phyloP scores from a whole-genome alignment of 1,284 basidiomycete genomes.

The Golubevia pallescens region DNA sequence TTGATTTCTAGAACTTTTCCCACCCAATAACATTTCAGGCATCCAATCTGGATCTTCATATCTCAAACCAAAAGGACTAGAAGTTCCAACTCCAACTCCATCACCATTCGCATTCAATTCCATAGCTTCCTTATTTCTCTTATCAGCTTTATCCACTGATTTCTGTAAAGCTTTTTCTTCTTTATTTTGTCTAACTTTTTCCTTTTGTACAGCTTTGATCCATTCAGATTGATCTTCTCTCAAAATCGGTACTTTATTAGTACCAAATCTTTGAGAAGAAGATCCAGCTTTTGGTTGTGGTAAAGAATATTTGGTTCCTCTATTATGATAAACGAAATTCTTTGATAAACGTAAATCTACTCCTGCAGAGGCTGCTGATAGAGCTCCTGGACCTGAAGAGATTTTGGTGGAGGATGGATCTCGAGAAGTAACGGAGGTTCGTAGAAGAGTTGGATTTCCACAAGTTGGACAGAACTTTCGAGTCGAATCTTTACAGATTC shows the following conservation, averaged over 20 bases:
- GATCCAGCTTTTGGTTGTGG: slow-evolving; percentile 84
- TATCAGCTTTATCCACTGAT: no score
- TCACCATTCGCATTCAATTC: slow-evolving; percentile 40
- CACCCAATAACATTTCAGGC: slow-evolving; percentile 44
- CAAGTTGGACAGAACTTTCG: slow-evolving; percentile 98
- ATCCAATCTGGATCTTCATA: slow-evolving; percentile 59
- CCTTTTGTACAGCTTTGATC: slow-evolving; percentile 36
- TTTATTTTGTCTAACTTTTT: slow-evolving; percentile 13
- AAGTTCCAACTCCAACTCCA: slow-evolving; percentile 29
- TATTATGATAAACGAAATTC: slow-evolving; percentile 84
- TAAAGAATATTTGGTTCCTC: slow-evolving; percentile 92
- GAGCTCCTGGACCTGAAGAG: no score
- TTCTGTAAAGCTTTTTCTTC: slow-evolving; percentile 19
- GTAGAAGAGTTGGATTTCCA: slow-evolving; percentile 87
- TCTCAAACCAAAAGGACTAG: slow-evolving; percentile 26
- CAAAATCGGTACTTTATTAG: slow-evolving; percentile 30
- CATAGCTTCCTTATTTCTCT: slow-evolving; percentile 32
- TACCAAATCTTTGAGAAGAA: slow-evolving; percentile 20
- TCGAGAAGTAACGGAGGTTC: slow-evolving; percentile 86
- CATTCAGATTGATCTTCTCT: slow-evolving; percentile 62
- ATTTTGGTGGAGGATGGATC: slow-evolving; percentile 49
- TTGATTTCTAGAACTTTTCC: slow-evolving; percentile 20
- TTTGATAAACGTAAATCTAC: slow-evolving; percentile 52
- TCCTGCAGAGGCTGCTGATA: no score
- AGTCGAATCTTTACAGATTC: slow-evolving; percentile 91